These are phyloP conservation scores for Trypanosoma cruzi DNA, from an alignment of 208 protist species.

Conservation along the genomic window DNA sequence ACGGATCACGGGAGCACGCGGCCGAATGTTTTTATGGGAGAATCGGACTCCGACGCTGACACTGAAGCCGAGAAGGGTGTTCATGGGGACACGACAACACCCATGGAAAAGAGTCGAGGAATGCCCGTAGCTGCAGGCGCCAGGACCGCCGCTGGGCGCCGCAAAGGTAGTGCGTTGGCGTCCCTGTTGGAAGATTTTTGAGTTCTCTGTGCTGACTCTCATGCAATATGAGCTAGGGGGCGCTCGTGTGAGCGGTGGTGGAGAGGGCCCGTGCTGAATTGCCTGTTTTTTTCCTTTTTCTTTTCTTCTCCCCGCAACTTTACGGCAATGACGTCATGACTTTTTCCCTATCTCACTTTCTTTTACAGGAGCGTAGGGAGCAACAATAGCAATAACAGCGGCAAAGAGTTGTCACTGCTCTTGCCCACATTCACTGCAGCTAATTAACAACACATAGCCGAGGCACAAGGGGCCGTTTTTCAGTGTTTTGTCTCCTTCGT, in stretches of 20 bases:
- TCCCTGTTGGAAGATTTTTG: conserved; percentile 29
- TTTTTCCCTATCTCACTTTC: no score
- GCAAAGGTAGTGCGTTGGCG: conserved; percentile 20
- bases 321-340: background rate
- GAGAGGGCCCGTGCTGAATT: background rate
- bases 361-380: background rate
- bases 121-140: background rate
- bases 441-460: background rate
- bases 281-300: background rate
- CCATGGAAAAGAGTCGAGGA: background rate
- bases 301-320: background rate
- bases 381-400: background rate
- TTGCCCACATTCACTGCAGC: background rate
- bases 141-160: background rate
- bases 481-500: background rate
- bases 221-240: background rate
- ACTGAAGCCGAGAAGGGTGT: conserved; percentile 2
- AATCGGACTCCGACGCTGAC: conserved; percentile 11
- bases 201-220: background rate
- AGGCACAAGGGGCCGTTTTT: background rate
- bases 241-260: background rate
- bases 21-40: conserved; percentile 28
- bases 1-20: background rate
- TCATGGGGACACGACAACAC: background rate
- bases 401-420: background rate